phyloP scores from a whole-genome alignment of 73 alveolate genomes.

The Tetrahymena elliotti region DNA sequence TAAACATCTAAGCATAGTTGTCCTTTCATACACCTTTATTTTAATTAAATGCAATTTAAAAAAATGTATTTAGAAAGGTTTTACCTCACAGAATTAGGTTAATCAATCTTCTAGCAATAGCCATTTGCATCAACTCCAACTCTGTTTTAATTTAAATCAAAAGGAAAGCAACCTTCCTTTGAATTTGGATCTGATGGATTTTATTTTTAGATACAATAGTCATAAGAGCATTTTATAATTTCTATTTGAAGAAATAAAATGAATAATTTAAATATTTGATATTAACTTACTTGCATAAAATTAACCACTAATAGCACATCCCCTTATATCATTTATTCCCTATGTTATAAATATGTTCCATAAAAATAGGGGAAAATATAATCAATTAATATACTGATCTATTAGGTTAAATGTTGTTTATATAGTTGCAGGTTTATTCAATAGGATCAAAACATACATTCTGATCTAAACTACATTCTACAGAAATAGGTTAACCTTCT shows the following conservation, averaged over 20 bases:
- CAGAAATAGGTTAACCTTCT: neutral
- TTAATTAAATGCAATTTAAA: neutral
- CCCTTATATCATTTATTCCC: neutral
- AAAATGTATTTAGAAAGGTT: neutral
- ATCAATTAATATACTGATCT: neutral
- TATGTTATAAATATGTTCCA: neutral
- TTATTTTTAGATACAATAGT: neutral
- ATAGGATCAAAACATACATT: neutral
- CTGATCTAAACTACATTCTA: neutral
- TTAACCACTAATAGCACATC: neutral
- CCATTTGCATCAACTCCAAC: neutral
- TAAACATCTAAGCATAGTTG: neutral
- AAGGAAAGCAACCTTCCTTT: neutral
- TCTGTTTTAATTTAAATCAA: neutral
- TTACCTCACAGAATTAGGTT: neutral
- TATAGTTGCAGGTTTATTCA: neutral
- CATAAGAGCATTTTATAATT: neutral
- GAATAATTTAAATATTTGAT: neutral
- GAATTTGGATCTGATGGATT: neutral
- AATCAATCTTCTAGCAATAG: neutral
- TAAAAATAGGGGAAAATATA: neutral
- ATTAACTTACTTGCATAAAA: neutral
- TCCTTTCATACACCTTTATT: neutral
- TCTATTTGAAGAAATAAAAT: neutral
- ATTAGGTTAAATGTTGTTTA: neutral